phyloP scores from a whole-genome alignment of 768 basidiomycete species.

The Plicaturopsis crispa region DNA sequence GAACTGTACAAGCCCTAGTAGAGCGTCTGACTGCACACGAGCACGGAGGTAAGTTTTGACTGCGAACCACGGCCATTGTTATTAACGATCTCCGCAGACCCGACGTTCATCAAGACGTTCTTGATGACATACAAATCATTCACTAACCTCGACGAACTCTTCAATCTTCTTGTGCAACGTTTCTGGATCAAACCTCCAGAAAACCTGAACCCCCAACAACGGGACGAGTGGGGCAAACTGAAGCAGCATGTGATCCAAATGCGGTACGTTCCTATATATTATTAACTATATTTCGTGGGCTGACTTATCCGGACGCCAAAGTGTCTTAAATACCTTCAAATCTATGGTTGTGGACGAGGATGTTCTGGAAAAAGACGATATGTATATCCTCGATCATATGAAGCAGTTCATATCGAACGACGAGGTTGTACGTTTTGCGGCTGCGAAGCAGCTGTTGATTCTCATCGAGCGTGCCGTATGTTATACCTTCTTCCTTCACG shows the following conservation, averaged over 20 bases:
- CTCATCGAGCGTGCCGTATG: constrained; percentile 78
- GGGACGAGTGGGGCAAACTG: constrained; percentile 71
- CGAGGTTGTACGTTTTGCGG: constrained; percentile 54
- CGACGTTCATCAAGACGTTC: constrained; percentile 81
- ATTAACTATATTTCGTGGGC: constrained; percentile 1
- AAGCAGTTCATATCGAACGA: constrained; percentile 69
- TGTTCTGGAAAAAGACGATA: constrained; percentile 81
- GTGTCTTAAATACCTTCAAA: constrained; percentile 87
- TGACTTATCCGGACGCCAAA: constrained; percentile 18
- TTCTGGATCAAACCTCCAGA: constrained; percentile 75
- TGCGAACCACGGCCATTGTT: constrained; percentile 1
- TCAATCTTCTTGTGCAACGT: constrained; percentile 72
- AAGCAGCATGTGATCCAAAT: constrained; percentile 86
- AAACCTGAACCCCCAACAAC: constrained; percentile 51
- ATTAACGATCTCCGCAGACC: constrained; percentile 37
- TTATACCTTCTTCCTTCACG: constrained; percentile 10
- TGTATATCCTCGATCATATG: constrained; percentile 74
- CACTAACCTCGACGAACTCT: constrained; percentile 73
- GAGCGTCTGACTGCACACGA: constrained; percentile 91
- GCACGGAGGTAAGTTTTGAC: constrained; percentile 55
- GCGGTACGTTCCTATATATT: constrained; percentile 45
- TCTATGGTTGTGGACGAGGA: constrained; percentile 82
- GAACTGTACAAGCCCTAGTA: constrained; percentile 78
- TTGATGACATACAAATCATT: constrained; percentile 96
- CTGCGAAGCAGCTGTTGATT: constrained; percentile 67